A percentile compares a stretch with the other conserved stretches of the same genome.
phyloP scores from a whole-genome alignment of 2,329 filamentous ascomycete species.

The Incumbomyces lentus region DNA sequence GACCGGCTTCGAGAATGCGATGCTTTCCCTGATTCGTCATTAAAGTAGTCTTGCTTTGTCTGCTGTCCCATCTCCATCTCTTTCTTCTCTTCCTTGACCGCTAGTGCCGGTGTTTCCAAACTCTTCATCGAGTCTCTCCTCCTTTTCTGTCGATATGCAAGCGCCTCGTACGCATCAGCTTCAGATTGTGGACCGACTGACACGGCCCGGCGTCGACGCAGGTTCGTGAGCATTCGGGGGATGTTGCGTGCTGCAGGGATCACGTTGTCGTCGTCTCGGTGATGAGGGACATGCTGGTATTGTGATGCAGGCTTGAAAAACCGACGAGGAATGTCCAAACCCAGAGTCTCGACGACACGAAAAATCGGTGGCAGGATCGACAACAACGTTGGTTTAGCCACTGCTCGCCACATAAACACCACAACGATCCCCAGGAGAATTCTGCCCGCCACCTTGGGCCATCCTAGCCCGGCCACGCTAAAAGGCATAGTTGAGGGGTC shows the following conservation, averaged over 20 bases:
- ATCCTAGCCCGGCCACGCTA: conserved; percentile 55
- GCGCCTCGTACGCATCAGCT: conserved; percentile 88
- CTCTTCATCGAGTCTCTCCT: conserved; percentile 47
- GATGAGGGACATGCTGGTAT: conserved; percentile 71
- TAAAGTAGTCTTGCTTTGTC: conserved; percentile 10
- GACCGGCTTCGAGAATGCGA: conserved; percentile 14
- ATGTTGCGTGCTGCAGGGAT: conserved; percentile 84
- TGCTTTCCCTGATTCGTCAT: neutral
- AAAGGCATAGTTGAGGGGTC: conserved; percentile 54
- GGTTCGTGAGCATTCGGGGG: conserved; percentile 67
- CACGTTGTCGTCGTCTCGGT: conserved; percentile 72
- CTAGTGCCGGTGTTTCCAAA: conserved; percentile 11
- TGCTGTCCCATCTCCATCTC: neutral
- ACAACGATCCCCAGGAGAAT: conserved; percentile 70
- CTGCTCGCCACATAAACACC: conserved; percentile 81
- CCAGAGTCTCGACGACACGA: conserved; percentile 68
- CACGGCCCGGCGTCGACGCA: conserved; percentile 67
- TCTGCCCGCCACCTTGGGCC: conserved; percentile 52
- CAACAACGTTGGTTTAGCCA: conserved; percentile 75
- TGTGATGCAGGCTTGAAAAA: conserved; percentile 87
- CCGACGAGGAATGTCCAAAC: conserved; percentile 69
- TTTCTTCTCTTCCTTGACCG: neutral
- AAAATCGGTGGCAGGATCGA: conserved; percentile 74
- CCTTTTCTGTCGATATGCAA: conserved; percentile 74
- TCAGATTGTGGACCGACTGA: conserved; percentile 91